Conservation (phyloP, 1,284 basidiomycete species). For the Puccinia horiana region DNA sequence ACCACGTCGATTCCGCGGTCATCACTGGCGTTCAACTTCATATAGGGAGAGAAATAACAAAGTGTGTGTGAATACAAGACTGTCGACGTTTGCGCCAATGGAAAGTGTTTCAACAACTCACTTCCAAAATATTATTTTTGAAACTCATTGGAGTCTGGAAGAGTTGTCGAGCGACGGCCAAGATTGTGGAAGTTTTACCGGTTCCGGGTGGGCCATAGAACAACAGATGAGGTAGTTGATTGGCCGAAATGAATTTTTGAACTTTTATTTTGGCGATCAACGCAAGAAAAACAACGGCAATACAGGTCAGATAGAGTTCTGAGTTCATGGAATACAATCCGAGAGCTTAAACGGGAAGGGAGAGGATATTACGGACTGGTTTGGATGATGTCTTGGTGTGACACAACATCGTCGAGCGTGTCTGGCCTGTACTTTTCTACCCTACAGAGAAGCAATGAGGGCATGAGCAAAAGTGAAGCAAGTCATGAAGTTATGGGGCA, state of each 20-base stretch:
- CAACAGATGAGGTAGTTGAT: conserved; percentile 87
- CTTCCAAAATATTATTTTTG: conserved; percentile 90
- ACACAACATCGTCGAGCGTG: conserved; percentile 85
- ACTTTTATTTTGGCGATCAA: conserved; percentile 64
- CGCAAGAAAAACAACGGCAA: background rate
- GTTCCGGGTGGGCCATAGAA: conserved; percentile 98
- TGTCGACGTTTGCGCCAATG: background rate
- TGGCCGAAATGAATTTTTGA: conserved; percentile 93
- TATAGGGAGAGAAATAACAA: background rate
- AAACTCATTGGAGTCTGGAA: conserved; percentile 73
- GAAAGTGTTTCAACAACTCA: conserved; percentile 58
- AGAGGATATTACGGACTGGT: conserved; percentile 69
- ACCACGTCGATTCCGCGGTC: conserved; percentile 98
- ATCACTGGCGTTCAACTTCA: conserved; percentile 89
- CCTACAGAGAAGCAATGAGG: conserved; percentile 64
- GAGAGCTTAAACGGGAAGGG: background rate
- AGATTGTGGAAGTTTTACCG: conserved; percentile 94
- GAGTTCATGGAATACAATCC: background rate
- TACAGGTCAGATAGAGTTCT: background rate
- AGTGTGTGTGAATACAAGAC: background rate
- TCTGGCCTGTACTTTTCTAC: conserved; percentile 93
- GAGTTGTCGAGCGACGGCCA: conserved; percentile 92
- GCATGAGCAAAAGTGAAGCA: background rate
- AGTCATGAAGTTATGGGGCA: background rate
- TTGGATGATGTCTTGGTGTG: conserved; percentile 86